Evolutionary conservation across 495 filamentous ascomycete species (phyloP).

Genomic region (Platismatia glauca): DNA sequence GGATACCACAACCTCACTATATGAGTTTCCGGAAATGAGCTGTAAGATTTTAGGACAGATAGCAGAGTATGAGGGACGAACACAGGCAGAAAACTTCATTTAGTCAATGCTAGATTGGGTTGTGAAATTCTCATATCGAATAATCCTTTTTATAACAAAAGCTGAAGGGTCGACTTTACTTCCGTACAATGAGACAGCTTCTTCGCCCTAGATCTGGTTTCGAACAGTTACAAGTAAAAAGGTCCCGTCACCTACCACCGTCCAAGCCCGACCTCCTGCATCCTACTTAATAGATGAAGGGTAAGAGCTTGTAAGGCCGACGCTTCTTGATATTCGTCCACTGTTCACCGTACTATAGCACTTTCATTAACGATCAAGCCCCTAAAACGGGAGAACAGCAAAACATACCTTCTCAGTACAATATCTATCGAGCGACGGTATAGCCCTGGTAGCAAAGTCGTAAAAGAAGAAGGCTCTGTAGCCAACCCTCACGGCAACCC

Average conservation of each 20-base stretch:
- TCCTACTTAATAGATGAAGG: conserved; percentile 20
- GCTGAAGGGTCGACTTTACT: no score
- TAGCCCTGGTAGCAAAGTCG: conserved; percentile 39
- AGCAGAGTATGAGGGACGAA: neutral
- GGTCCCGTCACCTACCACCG: neutral
- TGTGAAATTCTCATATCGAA: neutral
- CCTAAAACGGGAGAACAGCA: neutral
- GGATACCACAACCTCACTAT: neutral
- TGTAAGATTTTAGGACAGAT: neutral
- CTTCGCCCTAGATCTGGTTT: neutral
- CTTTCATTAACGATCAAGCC: neutral
- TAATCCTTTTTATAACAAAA: no score
- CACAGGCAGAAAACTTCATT: neutral
- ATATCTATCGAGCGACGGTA: conserved; percentile 44
- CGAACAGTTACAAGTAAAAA: neutral
- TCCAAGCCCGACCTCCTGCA: neutral
- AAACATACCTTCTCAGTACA: conserved; percentile 33
- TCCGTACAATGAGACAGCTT: neutral
- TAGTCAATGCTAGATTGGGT: neutral
- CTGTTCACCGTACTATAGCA: conserved; percentile 31
- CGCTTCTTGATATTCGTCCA: conserved; percentile 38
- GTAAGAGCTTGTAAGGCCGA: conserved; percentile 39
- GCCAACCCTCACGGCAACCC: conserved; percentile 37
- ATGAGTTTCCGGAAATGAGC: neutral
- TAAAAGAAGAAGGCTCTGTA: conserved; percentile 33